Conservation (phyloP, 306 rosid genomes). For the Sesbania bispinosa region DNA sequence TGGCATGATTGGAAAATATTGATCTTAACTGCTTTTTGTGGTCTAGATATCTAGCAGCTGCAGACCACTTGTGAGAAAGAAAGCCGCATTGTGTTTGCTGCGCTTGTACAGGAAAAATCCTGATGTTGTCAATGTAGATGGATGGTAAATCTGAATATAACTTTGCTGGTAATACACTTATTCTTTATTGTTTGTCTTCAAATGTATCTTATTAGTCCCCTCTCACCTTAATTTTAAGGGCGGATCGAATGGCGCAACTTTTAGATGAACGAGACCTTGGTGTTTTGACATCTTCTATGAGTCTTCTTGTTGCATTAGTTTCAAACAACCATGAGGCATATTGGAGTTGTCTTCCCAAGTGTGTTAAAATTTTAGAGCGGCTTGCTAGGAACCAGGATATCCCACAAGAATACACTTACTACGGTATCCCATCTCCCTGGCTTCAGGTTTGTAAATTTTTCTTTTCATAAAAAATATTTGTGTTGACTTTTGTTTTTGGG, state of each 20-base stretch:
- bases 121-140: constrained; percentile 97
- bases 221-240: constrained; percentile 52
- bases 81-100: constrained; percentile 93
- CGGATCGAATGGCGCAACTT: constrained; percentile 98
- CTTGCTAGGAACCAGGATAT: constrained; percentile 98
- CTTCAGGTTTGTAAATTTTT: constrained; percentile 80
- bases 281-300: constrained; percentile 96
- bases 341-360: constrained; percentile 98
- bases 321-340: constrained; percentile 85
- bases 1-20: constrained; percentile 22
- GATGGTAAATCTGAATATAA: constrained; percentile 67
- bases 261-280: constrained; percentile 99
- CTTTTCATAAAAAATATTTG: constrained; percentile 15
- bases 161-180: constrained; percentile 22
- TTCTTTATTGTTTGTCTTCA: constrained; percentile 1
- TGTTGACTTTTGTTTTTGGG: neutral
- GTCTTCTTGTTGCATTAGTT: constrained; percentile 96
- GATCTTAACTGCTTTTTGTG: constrained; percentile 32
- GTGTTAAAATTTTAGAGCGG: constrained; percentile 88
- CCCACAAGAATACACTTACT: constrained; percentile 98
- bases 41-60: constrained; percentile 94
- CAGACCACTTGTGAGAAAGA: constrained; percentile 97
- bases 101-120: constrained; percentile 98
- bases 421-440: constrained; percentile 99
- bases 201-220: constrained; percentile 20